Percentiles rank a stretch among this genome's conserved stretches.
Evolutionary conservation across 371 early-diverging fungal genomes (phyloP).

Genomic region (Rhizopus sp.): DNA sequence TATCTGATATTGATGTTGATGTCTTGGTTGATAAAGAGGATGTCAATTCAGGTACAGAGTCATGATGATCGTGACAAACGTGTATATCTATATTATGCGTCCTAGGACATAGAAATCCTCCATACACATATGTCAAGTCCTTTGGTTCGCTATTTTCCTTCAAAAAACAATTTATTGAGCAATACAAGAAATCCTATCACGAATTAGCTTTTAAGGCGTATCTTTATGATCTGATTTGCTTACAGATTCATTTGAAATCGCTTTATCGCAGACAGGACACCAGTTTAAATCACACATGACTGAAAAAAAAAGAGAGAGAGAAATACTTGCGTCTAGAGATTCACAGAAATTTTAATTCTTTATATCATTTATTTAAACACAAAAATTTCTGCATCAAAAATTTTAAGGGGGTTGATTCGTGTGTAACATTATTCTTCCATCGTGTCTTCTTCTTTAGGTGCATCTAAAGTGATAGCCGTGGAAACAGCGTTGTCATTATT

Average conservation of each 20-base stretch:
- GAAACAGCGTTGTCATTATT: neutral
- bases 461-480: neutral
- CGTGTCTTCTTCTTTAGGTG: neutral
- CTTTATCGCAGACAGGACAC: constrained; percentile 37
- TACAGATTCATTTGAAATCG: constrained; percentile 32
- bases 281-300: constrained; percentile 40
- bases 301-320: neutral
- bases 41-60: neutral
- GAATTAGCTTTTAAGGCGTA: neutral
- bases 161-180: constrained; percentile 15
- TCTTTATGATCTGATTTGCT: neutral
- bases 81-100: neutral
- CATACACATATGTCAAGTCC: neutral
- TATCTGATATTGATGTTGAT: too few relatives aligned
- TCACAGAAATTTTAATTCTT: neutral
- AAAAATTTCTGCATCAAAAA: constrained; percentile 8
- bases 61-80: neutral
- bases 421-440: neutral
- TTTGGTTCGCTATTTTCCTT: constrained; percentile 2
- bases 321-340: neutral
- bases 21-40: neutral
- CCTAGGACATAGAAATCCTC: neutral
- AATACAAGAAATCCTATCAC: constrained; percentile 19
- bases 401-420: neutral
- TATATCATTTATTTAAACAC: neutral